Base-by-base conservation (phyloP, 139 green algal genomes). In the Tetradesmus obliquus region DNA sequence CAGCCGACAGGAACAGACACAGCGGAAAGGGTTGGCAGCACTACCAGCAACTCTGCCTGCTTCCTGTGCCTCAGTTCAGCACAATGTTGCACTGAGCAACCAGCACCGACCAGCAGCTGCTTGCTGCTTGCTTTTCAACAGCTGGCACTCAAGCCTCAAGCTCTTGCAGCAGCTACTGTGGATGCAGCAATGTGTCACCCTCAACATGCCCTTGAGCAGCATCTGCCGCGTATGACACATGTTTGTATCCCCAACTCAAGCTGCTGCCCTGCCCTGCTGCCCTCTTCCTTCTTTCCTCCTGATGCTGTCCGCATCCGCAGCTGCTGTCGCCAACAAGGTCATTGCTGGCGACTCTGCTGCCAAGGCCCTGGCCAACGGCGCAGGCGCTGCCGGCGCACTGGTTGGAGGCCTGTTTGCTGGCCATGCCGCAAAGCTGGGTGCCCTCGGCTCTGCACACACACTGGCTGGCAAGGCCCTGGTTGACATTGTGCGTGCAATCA, bases 271-370 rank as follows among this genome's bases (percentile, higher is more conserved):
- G 17, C 15, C 66, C 66, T 76, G 66, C 66, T 76, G 17, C 66
- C 66, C 66, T 7, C 57, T 66, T 45, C 32, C 32, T 45, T 45
- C 32, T 45, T 45, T 45, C 32, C 32, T 45, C 32, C 66, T n/a
- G 3, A 7, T 76, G 13, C 66, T 5, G n/a, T 24, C n/a, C 17
- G 3, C 66, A 76, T 19, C 32, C 62, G 55, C 84, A 88, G 84
- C 57, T 57, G 84, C 69, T 1, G 45, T 79, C 58, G 58, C 84
- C 87, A 91, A 91, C 87, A 66, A 66, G 55, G 72, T 86, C 3
- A 51, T 86, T 62, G 88, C 88, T 17, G 76, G 45, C 32, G 76
- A 86, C 76, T 91, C 88, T 22, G 88, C 88, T n/a, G 57, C 22
- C 13, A 69, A 60, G 24, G 88, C 88, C 13, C 74, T 87, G 8